Percentiles rank a stretch among this genome's conserved stretches.
Conservation (phyloP, 2,329 filamentous ascomycete species). For the Phyllosticta citriasiana region DNA sequence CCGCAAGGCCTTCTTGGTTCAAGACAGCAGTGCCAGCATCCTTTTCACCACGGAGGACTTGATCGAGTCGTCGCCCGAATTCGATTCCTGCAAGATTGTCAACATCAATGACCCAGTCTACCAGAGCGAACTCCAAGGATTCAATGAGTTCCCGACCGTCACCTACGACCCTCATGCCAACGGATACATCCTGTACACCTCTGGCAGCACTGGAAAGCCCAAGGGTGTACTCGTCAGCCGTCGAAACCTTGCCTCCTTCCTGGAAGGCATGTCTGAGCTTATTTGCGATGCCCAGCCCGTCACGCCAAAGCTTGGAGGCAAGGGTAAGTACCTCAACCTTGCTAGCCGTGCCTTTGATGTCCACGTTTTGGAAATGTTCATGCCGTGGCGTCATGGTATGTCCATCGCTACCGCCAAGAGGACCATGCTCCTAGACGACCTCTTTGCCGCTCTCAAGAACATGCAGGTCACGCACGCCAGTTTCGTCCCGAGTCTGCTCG, state of each 20-base stretch:
- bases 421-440: conserved; percentile 4
- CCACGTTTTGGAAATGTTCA: conserved; percentile 10
- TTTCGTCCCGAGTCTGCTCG: conserved; percentile 14
- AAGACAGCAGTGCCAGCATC: conserved; percentile 14
- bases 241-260: conserved; percentile 15
- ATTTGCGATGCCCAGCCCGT: conserved; percentile 17
- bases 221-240: conserved; percentile 60
- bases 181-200: conserved; percentile 70
- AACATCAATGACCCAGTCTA: background rate
- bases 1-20: conserved; percentile 24
- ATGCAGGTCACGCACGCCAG: conserved; percentile 23
- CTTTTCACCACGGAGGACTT: conserved; percentile 5
- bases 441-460: conserved; percentile 12
- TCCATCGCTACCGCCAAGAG: conserved; percentile 3
- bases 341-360: conserved; percentile 26
- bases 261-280: conserved; percentile 21
- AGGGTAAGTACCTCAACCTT: conserved; percentile 24
- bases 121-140: conserved; percentile 1
- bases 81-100: conserved; percentile 15
- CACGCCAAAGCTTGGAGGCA: conserved; percentile 2
- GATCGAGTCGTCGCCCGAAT: conserved; percentile 14
- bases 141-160: background rate
- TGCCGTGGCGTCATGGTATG: conserved; percentile 5
- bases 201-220: conserved; percentile 93
- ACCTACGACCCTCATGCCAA: background rate